A percentile compares a stretch with the other conserved stretches of the same genome.
Conservation (phyloP, 2,329 filamentous ascomycete species). For the Scedosporium apiospermum region DNA sequence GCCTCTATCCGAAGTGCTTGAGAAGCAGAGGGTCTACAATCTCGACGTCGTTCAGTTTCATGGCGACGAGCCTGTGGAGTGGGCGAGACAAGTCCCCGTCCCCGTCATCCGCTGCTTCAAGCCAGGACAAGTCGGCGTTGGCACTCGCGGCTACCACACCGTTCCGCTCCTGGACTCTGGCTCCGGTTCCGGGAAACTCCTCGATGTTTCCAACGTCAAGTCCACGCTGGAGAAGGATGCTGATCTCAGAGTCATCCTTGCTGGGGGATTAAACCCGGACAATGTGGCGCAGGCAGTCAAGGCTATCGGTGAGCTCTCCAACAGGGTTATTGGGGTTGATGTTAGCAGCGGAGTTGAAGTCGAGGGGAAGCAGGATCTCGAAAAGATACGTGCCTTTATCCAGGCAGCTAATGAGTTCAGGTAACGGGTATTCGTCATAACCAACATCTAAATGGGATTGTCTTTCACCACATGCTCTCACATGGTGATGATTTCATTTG, state of each 20-base stretch:
- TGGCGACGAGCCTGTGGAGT: conserved; percentile 85
- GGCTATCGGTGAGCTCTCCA: conserved; percentile 48
- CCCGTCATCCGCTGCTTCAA: conserved; percentile 84
- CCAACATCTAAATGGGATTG: background rate
- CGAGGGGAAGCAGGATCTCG: conserved; percentile 67
- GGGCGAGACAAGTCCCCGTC: conserved; percentile 80
- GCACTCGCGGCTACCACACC: conserved; percentile 69
- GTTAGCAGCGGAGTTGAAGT: conserved; percentile 91
- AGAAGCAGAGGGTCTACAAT: conserved; percentile 63
- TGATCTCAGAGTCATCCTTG: conserved; percentile 68
- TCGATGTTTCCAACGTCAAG: conserved; percentile 64
- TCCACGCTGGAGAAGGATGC: conserved; percentile 55
- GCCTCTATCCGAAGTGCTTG: conserved; percentile 70
- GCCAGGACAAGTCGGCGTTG: conserved; percentile 63
- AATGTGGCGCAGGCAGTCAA: conserved; percentile 64
- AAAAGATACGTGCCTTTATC: conserved; percentile 75
- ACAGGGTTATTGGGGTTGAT: conserved; percentile 72
- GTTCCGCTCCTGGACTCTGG: conserved; percentile 82
- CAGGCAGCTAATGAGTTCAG: conserved; percentile 57
- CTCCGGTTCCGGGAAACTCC: conserved; percentile 67
- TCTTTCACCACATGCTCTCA: background rate
- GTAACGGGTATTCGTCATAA: conserved; percentile 17
- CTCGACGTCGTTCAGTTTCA: conserved; percentile 91
- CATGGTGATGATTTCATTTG: too few species aligned
- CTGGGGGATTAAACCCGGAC: conserved; percentile 71